Conservation (phyloP, 371 early-diverging fungal species). For the Encephalitozoon romaleae region DNA sequence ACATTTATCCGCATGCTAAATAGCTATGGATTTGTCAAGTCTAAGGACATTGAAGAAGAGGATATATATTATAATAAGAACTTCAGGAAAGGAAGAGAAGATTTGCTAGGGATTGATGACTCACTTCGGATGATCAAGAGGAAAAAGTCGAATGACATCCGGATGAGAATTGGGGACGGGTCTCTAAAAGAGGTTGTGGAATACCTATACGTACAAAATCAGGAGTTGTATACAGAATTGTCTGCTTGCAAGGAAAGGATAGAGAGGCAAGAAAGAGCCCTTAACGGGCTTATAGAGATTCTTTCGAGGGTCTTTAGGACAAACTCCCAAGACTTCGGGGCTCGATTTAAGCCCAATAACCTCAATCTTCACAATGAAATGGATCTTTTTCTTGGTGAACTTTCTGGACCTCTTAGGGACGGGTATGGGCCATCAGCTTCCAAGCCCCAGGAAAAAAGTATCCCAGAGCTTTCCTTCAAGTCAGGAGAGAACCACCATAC, state of each 20-base stretch:
- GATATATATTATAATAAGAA: conserved; percentile 53
- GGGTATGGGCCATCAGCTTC: neutral
- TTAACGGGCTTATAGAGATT: conserved; percentile 56
- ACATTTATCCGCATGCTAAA: conserved; percentile 60
- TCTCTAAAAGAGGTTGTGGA: conserved; percentile 36
- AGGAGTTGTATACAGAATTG: conserved; percentile 46
- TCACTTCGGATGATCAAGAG: conserved; percentile 7
- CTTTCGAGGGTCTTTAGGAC: conserved; percentile 51
- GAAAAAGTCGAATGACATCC: conserved; percentile 16
- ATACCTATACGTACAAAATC: conserved; percentile 46
- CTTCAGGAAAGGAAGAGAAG: conserved; percentile 41
- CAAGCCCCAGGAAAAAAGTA: neutral
- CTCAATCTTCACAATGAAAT: neutral
- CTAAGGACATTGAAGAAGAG: conserved; percentile 52
- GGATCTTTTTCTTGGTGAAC: neutral
- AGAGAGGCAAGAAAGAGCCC: conserved; percentile 57
- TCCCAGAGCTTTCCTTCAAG: neutral
- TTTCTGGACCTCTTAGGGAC: neutral
- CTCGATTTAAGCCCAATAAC: neutral
- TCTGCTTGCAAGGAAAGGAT: conserved; percentile 51
- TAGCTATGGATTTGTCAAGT: conserved; percentile 60
- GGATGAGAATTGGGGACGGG: neutral
- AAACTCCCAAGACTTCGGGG: neutral
- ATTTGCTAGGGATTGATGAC: conserved; percentile 16
- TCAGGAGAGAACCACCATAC: neutral